Evolutionary conservation across 441 rosid genomes (phyloP).

Genomic region (Kokia cookei): DNA sequence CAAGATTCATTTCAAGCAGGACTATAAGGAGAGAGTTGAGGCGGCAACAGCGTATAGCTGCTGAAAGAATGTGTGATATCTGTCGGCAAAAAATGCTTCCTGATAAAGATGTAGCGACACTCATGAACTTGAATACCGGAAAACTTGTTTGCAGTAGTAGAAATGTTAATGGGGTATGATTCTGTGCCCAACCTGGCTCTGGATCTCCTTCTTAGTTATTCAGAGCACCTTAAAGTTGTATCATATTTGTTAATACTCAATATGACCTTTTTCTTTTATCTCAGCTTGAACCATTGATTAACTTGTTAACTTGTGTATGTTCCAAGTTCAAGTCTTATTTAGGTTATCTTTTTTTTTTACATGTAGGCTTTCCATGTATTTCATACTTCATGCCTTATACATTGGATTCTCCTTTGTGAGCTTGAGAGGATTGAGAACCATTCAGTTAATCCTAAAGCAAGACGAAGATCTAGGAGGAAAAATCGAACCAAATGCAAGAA

Average conservation of each 20-base stretch:
- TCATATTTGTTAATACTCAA: not conserved
- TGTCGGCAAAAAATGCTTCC: conserved; percentile 93
- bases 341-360: not conserved
- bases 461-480: conserved; percentile 52
- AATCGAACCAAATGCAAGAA: conserved; percentile 35
- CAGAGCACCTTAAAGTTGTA: not conserved
- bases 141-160: conserved; percentile 80
- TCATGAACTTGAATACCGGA: conserved; percentile 70
- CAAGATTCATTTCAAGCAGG: conserved; percentile 54
- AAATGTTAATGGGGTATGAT: conserved; percentile 62
- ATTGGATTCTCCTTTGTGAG: conserved; percentile 87
- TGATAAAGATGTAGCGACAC: conserved; percentile 78
- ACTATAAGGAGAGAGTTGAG: conserved; percentile 66
- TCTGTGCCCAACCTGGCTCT: conserved; percentile 3
- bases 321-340: not conserved
- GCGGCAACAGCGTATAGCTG: conserved; percentile 68
- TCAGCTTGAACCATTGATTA: not conserved
- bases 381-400: conserved; percentile 87
- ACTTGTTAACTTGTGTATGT: not conserved
- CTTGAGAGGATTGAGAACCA: conserved; percentile 48
- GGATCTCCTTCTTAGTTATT: conserved; percentile 11
- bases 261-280: not conserved
- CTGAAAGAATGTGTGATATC: conserved; percentile 85
- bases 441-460: conserved; percentile 31
- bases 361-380: conserved; percentile 84